Evolutionary conservation across 352 stramenopile species (phyloP).

Genomic region (Aphanomyces euteiches): DNA sequence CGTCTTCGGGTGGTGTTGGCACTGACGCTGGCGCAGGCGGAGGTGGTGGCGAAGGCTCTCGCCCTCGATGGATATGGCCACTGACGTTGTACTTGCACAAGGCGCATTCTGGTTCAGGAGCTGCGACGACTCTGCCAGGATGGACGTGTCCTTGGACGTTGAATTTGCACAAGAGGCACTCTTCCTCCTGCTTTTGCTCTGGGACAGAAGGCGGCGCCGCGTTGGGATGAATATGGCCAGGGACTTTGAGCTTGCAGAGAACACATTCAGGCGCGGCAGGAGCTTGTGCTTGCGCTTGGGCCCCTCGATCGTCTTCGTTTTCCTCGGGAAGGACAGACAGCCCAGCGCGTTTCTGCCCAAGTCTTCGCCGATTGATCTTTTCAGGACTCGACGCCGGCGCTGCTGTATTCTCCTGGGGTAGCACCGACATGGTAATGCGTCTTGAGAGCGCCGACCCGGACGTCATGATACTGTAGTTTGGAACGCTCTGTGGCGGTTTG

Average conservation of each 20-base stretch:
- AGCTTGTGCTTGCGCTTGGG: background rate
- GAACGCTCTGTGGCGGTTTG: background rate
- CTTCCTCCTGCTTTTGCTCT: background rate
- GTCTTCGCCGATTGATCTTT: background rate
- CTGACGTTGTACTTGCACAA: slow-evolving; percentile 63
- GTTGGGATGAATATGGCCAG: slow-evolving; percentile 23
- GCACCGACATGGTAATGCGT: slow-evolving; percentile 19
- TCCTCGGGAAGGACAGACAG: slow-evolving; percentile 42
- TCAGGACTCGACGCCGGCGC: background rate
- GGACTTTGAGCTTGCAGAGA: slow-evolving; percentile 28
- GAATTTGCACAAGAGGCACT: slow-evolving; percentile 15
- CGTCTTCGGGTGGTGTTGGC: background rate
- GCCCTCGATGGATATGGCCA: slow-evolving; percentile 47
- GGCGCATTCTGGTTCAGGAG: slow-evolving; percentile 33
- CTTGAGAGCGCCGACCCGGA: slow-evolving; percentile 6
- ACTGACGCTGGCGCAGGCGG: background rate
- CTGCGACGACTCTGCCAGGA: background rate
- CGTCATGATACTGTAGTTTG: slow-evolving; percentile 23
- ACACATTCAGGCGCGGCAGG: slow-evolving; percentile 2
- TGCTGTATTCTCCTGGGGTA: slow-evolving; percentile 17
- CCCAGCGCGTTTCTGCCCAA: slow-evolving; percentile 9
- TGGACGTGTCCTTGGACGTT: background rate
- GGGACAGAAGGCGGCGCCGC: background rate
- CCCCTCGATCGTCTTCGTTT: slow-evolving; percentile 31
- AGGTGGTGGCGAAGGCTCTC: slow-evolving; percentile 8